These are phyloP conservation scores for Kwoniella shivajii DNA, from an alignment of 1,284 basidiomycete species.

Conservation along the genomic window DNA sequence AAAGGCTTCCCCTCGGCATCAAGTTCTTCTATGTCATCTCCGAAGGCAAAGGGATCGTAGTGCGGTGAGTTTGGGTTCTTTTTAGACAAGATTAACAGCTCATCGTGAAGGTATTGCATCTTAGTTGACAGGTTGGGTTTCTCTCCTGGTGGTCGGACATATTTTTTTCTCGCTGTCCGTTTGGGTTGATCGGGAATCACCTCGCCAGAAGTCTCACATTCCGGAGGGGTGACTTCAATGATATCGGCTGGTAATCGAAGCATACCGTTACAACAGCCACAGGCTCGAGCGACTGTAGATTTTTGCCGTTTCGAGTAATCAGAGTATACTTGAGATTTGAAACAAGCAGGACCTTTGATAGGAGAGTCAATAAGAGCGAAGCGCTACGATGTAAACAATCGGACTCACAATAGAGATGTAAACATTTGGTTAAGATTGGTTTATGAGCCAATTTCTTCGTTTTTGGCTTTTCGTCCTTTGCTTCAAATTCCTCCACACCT, in stretches of 20 bases:
- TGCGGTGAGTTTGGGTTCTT: conserved; percentile 80
- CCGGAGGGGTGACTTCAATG: conserved; percentile 69
- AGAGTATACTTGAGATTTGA: conserved; percentile 71
- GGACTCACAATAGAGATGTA: conserved; percentile 80
- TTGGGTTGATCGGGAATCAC: conserved; percentile 25
- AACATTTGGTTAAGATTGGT: conserved; percentile 80
- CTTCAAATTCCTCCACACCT: conserved; percentile 53
- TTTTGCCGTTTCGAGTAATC: conserved; percentile 72
- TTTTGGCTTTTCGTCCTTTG: conserved; percentile 35
- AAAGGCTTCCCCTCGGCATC: conserved; percentile 60
- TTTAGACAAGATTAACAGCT: conserved; percentile 73
- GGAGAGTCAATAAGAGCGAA: conserved; percentile 5
- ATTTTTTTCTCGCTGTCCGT: conserved; percentile 59
- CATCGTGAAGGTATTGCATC: conserved; percentile 73
- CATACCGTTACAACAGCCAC: conserved; percentile 71
- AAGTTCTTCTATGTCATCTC: conserved; percentile 72
- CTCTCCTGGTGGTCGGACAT: conserved; percentile 69
- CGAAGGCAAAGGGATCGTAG: conserved; percentile 67
- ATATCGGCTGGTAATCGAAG: conserved; percentile 67
- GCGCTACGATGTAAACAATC: neutral
- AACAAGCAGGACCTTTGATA: conserved; percentile 63
- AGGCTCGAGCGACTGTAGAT: conserved; percentile 62
- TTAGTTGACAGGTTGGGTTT: conserved; percentile 80
- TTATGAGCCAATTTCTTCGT: conserved; percentile 33
- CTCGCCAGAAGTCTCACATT: conserved; percentile 42